Evolutionary conservation across 129 eudicot genomes (phyloP), one percentile per base, ranked within the genome.

Genomic region (Oenanthe sinensis): DNA sequence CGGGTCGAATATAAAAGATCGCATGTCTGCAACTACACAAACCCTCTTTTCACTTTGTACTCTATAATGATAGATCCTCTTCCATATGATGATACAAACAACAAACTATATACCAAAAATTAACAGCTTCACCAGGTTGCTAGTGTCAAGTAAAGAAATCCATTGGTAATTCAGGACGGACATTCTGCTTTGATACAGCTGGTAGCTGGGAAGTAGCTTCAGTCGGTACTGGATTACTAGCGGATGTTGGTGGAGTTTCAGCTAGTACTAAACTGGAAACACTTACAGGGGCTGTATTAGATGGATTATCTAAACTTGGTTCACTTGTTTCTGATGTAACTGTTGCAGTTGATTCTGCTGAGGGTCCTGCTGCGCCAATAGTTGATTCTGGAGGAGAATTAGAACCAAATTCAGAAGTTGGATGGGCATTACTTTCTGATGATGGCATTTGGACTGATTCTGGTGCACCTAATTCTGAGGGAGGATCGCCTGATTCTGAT

Each of bases 141-240:
- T 48, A 46, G 50, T 40, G 45, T 87, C 79, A 86, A 77, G 89
- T 79, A 75, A 89, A 92, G 81, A 88, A 92, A 17, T 72, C 69
- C 89, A 92, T 85, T 3, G 88, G 75, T 69, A 83, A 83, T 79
- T 86, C 94, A 4, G 85, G 75, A 40, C 87, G 90, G 65, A 86
- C 91, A 39, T 76, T 80, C 46, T 91, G 83, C 71, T 52, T 79
- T 76, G 88, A 83, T 70, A 39, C 77, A 48, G 77, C 79, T 33
- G 85, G 83, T 40, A 72, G 83, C 68, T 81, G 89, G 42, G 87
- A 15, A 39, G 84, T 79, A 20, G 46, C 80, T 79, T 76, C 86
- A 11, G 83, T 26, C 19, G 85, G 75, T 47, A 79, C 16, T 72
- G 75, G 58, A 85, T 37, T 79, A 68, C 84, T 77, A 22, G 85